phyloP scores from a whole-genome alignment of 192 early-diverging fungal genomes.

The Lobosporangium transversale region DNA sequence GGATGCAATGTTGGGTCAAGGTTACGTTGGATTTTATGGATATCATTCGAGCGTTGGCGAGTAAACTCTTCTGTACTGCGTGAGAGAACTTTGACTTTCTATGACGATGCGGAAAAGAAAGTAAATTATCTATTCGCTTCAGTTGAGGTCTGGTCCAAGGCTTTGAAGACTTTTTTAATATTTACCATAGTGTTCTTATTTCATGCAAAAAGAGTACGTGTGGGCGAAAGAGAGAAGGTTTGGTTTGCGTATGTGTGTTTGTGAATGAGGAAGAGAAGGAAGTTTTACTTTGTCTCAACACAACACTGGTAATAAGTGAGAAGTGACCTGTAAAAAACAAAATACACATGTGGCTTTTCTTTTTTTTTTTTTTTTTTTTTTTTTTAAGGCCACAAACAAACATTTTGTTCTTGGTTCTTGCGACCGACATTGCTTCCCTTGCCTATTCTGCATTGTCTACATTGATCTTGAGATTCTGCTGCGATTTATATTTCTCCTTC shows the following conservation, averaged over 20 bases:
- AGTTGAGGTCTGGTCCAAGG: too few relatives aligned
- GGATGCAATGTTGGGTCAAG: conserved; percentile 91
- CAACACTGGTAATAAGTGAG: too few relatives aligned
- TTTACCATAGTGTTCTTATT: too few relatives aligned
- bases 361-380: conserved; percentile 11
- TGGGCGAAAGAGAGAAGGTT: background rate
- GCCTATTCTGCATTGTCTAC: too few relatives aligned
- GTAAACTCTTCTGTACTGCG: conserved; percentile 81
- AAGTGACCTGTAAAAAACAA: too few relatives aligned
- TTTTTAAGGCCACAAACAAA: background rate
- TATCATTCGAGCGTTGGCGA: conserved; percentile 86
- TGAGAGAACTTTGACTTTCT: conserved; percentile 97
- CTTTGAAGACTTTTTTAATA: too few relatives aligned
- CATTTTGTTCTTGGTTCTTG: background rate
- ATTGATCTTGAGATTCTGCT: too few relatives aligned
- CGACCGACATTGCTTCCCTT: background rate
- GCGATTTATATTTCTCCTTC: background rate
- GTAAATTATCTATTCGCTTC: too few relatives aligned
- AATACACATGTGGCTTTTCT: conserved; percentile 19
- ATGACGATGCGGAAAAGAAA: conserved; percentile 9
- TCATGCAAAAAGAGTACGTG: background rate
- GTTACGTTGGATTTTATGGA: conserved; percentile 90
- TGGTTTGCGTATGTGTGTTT: background rate
- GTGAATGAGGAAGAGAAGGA: background rate
- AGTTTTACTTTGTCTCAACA: too few relatives aligned